Evolutionary conservation across 2,329 filamentous ascomycete genomes (phyloP).

Genomic region (Xylaria digitata): DNA sequence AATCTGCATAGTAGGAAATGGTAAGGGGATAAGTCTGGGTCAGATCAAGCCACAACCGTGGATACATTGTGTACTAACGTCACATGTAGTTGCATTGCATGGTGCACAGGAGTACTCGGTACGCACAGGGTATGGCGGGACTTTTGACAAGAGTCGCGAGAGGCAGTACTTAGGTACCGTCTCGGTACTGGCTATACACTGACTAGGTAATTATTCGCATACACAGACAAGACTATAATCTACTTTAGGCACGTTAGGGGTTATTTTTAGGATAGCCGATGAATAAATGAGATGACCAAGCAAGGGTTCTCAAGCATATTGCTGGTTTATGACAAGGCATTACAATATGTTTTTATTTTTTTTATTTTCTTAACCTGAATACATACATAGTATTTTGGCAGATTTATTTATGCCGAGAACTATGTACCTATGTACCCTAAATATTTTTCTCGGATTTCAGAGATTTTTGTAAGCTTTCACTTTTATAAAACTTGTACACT

Average conservation of each 20-base stretch:
- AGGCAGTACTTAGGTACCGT: background rate
- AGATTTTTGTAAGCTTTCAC: no score
- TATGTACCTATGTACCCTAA: no score
- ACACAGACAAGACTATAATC: background rate
- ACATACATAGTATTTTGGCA: no score
- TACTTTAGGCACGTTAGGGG: background rate
- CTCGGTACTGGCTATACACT: background rate
- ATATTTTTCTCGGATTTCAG: no score
- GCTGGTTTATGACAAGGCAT: no score
- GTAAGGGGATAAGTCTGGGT: slow-evolving; percentile 12
- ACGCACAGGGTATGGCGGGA: slow-evolving; percentile 26
- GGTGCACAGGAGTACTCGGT: slow-evolving; percentile 8
- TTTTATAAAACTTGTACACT: no score
- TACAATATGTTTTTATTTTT: no score
- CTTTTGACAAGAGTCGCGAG: slow-evolving; percentile 30
- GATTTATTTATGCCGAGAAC: no score
- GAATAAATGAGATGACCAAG: background rate
- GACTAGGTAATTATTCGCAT: background rate
- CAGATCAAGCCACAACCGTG: slow-evolving; percentile 35
- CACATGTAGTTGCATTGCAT: slow-evolving; percentile 33
- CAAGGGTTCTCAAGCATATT: no score
- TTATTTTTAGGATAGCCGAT: slow-evolving; percentile 20
- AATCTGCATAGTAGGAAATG: slow-evolving; percentile 2
- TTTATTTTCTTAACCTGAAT: no score
- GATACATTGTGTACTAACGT: slow-evolving; percentile 19